Percentiles rank a stretch among this genome's conserved stretches.
Evolutionary conservation across 495 filamentous ascomycete species (phyloP).

Genomic region (Diplogelasinospora grovesii): DNA sequence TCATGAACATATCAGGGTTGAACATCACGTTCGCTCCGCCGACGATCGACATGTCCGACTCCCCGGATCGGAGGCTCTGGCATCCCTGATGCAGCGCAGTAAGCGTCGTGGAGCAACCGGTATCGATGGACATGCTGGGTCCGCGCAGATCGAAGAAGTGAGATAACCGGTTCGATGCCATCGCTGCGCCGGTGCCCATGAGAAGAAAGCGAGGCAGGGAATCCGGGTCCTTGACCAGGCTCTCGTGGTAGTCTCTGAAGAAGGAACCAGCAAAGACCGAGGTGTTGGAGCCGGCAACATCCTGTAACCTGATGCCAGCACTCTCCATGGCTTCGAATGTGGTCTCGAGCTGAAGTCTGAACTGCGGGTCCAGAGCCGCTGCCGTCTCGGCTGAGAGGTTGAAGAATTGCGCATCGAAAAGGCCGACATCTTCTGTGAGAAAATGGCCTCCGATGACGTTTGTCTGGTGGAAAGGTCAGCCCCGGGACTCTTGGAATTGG

Average conservation of each 20-base stretch:
- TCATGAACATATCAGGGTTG: conserved; percentile 27
- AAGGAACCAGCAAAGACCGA: conserved; percentile 40
- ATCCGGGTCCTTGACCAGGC: conserved; percentile 29
- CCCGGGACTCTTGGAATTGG: neutral
- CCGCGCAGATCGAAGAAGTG: conserved; percentile 54
- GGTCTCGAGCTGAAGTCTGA: conserved; percentile 49
- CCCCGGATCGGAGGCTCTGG: conserved; percentile 43
- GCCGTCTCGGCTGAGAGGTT: conserved; percentile 52
- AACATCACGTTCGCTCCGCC: conserved; percentile 33
- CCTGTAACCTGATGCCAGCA: conserved; percentile 27
- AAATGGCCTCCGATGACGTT: conserved; percentile 39
- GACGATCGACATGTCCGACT: conserved; percentile 42
- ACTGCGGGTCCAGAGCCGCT: conserved; percentile 40
- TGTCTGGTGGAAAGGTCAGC: conserved; percentile 7
- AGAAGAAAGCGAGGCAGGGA: conserved; percentile 31
- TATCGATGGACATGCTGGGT: conserved; percentile 52
- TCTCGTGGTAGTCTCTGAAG: conserved; percentile 38
- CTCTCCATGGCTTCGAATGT: conserved; percentile 56
- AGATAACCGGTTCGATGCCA: conserved; percentile 49
- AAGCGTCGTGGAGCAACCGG: conserved; percentile 51
- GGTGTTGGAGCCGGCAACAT: conserved; percentile 31
- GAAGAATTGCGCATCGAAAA: conserved; percentile 55
- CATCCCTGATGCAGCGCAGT: conserved; percentile 44
- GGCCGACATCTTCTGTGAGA: conserved; percentile 37
- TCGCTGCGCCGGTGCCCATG: conserved; percentile 45